These are phyloP conservation scores for Erodium texanum DNA, from an alignment of 441 rosid species.

Conservation along the genomic window DNA sequence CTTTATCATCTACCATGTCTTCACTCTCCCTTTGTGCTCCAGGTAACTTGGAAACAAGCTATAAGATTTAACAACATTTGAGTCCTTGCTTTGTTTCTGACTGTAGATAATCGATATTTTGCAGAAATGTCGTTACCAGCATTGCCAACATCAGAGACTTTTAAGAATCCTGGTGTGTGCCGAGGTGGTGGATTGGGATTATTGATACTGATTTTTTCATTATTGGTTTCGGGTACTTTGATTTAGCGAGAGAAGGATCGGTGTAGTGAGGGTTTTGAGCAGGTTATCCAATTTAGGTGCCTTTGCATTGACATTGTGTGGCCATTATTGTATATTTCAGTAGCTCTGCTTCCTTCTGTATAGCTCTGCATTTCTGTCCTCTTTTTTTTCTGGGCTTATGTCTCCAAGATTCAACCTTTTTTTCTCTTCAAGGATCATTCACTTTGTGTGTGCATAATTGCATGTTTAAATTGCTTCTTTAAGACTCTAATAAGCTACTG, in stretches of 20 bases:
- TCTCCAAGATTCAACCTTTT: neutral
- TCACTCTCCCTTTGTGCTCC: slow-evolving; percentile 89
- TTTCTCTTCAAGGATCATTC: neutral
- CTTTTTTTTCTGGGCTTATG: neutral
- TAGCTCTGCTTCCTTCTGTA: neutral
- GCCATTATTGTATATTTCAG: neutral
- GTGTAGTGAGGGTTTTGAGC: neutral
- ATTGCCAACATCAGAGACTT: slow-evolving; percentile 68
- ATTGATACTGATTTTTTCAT: slow-evolving; percentile 49
- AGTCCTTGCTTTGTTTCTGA: slow-evolving; percentile 12
- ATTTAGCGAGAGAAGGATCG: slow-evolving; percentile 25
- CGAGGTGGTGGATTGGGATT: slow-evolving; percentile 28
- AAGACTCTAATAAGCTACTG: too few relatives aligned
- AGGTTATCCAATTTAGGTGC: too few relatives aligned
- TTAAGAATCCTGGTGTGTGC: slow-evolving; percentile 56
- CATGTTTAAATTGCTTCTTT: too few relatives aligned
- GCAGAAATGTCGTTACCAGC: slow-evolving; percentile 97
- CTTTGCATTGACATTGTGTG: too few relatives aligned
- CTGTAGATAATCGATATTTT: slow-evolving; percentile 16
- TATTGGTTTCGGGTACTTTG: slow-evolving; percentile 43
- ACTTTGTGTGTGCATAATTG: neutral
- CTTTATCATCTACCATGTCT: slow-evolving; percentile 77
- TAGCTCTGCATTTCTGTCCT: neutral
- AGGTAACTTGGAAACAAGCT: slow-evolving; percentile 31
- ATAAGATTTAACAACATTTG: too few relatives aligned